A percentile compares a stretch with the other conserved stretches of the same genome.
These are phyloP conservation scores for Lolium rigidum DNA, from an alignment of 176 grass and related monocot species.

Conservation along the genomic window DNA sequence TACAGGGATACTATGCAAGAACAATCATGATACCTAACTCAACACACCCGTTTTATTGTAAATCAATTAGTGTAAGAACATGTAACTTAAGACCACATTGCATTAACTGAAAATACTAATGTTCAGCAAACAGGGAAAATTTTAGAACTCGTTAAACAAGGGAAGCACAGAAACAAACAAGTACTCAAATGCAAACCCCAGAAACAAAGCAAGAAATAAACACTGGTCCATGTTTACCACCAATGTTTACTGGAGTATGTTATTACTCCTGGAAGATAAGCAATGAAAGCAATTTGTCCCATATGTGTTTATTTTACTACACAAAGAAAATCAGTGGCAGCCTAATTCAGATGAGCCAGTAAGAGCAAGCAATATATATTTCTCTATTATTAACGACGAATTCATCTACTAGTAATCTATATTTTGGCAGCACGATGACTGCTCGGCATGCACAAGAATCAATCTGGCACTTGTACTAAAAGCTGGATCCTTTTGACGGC, in stretches of 20 bases:
- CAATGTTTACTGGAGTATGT: background rate
- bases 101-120: background rate
- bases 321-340: background rate
- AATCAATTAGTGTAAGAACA: background rate
- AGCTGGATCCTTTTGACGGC: constrained; percentile 12
- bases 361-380: constrained; percentile 17
- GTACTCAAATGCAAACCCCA: background rate
- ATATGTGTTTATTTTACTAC: constrained; percentile 31
- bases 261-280: background rate
- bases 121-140: background rate
- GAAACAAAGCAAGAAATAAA: background rate
- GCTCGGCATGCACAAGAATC: constrained; percentile 24
- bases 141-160: background rate
- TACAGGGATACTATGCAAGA: background rate
- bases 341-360: constrained; percentile 36
- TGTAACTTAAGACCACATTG: background rate
- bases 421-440: constrained; percentile 32
- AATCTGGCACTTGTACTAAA: constrained; percentile 43
- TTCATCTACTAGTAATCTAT: background rate
- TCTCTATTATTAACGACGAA: background rate
- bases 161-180: background rate
- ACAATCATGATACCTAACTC: background rate
- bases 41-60: background rate
- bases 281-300: background rate
- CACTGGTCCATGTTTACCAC: background rate